Evolutionary conservation across 495 filamentous ascomycete species (phyloP), one percentile per base, ranked within the genome.

Genomic region (Beverwykella pulmonaria): DNA sequence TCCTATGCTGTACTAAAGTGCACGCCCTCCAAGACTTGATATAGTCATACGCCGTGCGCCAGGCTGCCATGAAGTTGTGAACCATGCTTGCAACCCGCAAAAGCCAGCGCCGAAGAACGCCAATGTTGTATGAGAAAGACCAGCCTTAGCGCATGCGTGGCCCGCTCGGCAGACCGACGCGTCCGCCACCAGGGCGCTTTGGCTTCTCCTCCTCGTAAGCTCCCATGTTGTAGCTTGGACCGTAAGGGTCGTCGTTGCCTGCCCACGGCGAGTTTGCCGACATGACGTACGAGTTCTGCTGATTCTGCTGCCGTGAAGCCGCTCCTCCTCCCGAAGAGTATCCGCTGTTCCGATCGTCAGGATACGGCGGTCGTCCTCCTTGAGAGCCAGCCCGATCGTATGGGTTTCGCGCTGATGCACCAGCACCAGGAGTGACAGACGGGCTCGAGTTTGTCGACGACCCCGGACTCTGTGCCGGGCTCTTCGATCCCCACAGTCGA

Each of bases 401-500:
- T 20, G 70, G 66, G 47, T 56, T 72, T 39, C 61, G 54, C 44
- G 46, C 53, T 44, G 32, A 34, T 5, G 47, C 56, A 9, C 29
- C 36, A 34, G n/a, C 39, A 6, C 34, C 56, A 9, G 69, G 64
- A 25, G 60, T 64, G 10, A 39, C 39, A 15, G 57, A 25, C 34
- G 66, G 61, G 49, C 62, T 72, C 5, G 65, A 22, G 50, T 39
- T 72, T 25, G 10, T 19, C n/a, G 68, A 63, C 3, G 68, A 66
- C 26, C 57, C 14, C 36, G 55, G 23, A 46, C 65, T 60, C 50
- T 59, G 65, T 54, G 55, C 26, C 3, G 68, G 59, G 53, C 75
- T 71, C 17, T 44, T 68, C 29, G 71, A 82, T 29, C 87, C 85
- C 74, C 87, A 86, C 54, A 91, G 72, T 60, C 87, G 72, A 34